A percentile compares a stretch with the other conserved stretches of the same genome.
These are phyloP conservation scores for Aspergillus pseudotamarii DNA, from an alignment of 2,329 filamentous ascomycete genomes.

Conservation along the genomic window DNA sequence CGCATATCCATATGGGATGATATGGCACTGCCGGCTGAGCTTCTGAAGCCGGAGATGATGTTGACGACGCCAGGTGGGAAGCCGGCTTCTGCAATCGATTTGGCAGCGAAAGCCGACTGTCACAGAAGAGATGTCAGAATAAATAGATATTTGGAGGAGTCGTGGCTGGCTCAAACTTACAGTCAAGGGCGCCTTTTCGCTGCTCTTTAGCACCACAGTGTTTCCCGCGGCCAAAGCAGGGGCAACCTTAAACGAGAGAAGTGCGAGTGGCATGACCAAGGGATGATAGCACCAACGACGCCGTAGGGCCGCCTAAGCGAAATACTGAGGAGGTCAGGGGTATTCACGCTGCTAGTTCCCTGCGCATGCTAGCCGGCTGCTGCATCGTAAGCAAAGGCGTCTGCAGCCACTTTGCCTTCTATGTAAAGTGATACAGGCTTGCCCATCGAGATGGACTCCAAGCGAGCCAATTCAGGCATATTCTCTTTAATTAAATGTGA, in stretches of 20 bases:
- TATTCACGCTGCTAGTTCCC: conserved; percentile 36
- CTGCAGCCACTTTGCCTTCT: conserved; percentile 25
- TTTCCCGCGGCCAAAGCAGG: conserved; percentile 64
- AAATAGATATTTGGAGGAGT: neutral
- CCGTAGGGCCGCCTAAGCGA: conserved; percentile 56
- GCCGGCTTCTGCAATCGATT: conserved; percentile 42
- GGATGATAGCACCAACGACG: conserved; percentile 61
- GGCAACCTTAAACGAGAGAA: conserved; percentile 57
- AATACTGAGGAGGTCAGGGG: conserved; percentile 28
- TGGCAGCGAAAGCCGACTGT: conserved; percentile 40
- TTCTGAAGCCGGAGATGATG: conserved; percentile 63
- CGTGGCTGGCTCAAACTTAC: conserved; percentile 34
- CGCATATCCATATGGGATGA: conserved; percentile 63
- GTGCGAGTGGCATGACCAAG: conserved; percentile 57
- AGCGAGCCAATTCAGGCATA: conserved; percentile 33
- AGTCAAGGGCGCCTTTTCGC: conserved; percentile 64
- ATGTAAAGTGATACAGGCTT: conserved; percentile 34
- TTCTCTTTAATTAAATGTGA: conserved; percentile 33
- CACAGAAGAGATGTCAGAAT: neutral
- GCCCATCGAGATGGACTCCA: conserved; percentile 42
- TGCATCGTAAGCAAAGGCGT: conserved; percentile 31
- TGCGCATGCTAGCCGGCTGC: conserved; percentile 32
- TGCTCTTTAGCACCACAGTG: conserved; percentile 63
- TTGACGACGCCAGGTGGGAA: conserved; percentile 51
- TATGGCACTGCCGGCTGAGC: conserved; percentile 54